phyloP scores from a whole-genome alignment of 345 rosid genomes.

The Boechera divaricarpa region DNA sequence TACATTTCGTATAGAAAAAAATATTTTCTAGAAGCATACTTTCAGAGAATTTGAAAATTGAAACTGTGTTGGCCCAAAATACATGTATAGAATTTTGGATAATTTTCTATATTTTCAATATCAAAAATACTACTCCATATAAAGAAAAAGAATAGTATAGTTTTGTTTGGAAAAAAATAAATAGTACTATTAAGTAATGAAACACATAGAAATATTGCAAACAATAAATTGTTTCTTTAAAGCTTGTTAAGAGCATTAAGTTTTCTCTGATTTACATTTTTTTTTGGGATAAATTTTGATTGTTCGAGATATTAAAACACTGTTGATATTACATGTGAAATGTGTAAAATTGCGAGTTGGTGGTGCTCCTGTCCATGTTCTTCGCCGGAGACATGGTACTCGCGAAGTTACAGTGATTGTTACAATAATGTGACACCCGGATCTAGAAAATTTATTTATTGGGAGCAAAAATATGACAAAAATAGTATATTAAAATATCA shows the following conservation, averaged over 20 bases:
- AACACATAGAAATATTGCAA: not conserved
- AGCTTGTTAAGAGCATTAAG: not conserved
- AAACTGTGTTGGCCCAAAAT: not conserved
- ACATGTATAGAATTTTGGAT: not conserved
- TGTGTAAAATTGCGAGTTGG: not conserved
- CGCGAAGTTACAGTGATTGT: not conserved
- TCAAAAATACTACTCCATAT: not conserved
- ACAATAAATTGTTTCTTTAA: not conserved
- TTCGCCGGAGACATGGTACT: not conserved
- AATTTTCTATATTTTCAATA: not conserved
- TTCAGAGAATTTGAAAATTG: constrained; percentile 16
- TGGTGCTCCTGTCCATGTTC: not conserved
- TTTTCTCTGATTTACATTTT: too few species aligned
- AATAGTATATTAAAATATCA: too few species aligned
- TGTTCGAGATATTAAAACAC: not conserved
- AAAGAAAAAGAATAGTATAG: not conserved
- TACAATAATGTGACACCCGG: not conserved
- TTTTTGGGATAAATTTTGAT: too few species aligned
- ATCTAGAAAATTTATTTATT: too few species aligned
- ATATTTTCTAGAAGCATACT: constrained; percentile 3
- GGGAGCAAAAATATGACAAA: too few species aligned
- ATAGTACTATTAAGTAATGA: not conserved
- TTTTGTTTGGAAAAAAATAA: not conserved
- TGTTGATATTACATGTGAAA: not conserved
- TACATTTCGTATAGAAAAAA: not conserved